A percentile compares a stretch with the other conserved stretches of the same genome.
Conservation (phyloP, 2,329 filamentous ascomycete species). For the Paecilomyces fulvus region DNA sequence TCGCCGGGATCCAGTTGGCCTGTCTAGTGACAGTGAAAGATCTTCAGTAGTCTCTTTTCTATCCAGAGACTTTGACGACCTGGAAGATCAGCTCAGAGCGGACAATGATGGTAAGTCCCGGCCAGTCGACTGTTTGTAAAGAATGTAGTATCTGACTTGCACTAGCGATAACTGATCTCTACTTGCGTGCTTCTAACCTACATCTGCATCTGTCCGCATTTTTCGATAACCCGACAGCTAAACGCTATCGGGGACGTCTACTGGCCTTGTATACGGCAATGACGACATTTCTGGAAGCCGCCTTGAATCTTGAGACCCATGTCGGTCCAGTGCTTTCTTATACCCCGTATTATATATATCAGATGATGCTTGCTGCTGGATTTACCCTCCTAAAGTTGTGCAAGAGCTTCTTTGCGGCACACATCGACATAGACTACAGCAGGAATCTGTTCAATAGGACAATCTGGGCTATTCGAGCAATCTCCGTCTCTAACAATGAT, state of each 20-base stretch:
- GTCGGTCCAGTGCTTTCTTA: constrained; percentile 44
- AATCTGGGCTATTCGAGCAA: constrained; percentile 50
- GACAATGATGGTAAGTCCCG: constrained; percentile 31
- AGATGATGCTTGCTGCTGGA: constrained; percentile 58
- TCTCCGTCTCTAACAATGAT: constrained; percentile 56
- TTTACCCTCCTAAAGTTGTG: constrained; percentile 58
- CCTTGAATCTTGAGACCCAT: constrained; percentile 36
- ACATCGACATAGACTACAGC: constrained; percentile 48
- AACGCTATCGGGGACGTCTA: constrained; percentile 39
- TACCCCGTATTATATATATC: constrained; percentile 55
- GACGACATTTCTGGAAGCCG: constrained; percentile 39
- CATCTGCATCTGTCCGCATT: constrained; percentile 43
- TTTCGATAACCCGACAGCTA: constrained; percentile 40
- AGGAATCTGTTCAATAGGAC: constrained; percentile 51
- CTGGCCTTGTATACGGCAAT: constrained; percentile 39
- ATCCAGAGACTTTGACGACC: constrained; percentile 39
- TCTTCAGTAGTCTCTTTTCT: constrained; percentile 38
- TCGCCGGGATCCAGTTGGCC: constrained; percentile 45
- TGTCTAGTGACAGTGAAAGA: constrained; percentile 38
- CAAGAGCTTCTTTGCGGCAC: constrained; percentile 54
- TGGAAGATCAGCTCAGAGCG: constrained; percentile 43
- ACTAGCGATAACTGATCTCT: constrained; percentile 39
- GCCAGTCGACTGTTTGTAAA: not conserved
- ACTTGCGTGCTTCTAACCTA: constrained; percentile 38
- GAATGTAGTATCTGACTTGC: constrained; percentile 4